Base-by-base conservation (phyloP, 2,329 filamentous ascomycete species). In the Teratosphaeria gauchensis region DNA sequence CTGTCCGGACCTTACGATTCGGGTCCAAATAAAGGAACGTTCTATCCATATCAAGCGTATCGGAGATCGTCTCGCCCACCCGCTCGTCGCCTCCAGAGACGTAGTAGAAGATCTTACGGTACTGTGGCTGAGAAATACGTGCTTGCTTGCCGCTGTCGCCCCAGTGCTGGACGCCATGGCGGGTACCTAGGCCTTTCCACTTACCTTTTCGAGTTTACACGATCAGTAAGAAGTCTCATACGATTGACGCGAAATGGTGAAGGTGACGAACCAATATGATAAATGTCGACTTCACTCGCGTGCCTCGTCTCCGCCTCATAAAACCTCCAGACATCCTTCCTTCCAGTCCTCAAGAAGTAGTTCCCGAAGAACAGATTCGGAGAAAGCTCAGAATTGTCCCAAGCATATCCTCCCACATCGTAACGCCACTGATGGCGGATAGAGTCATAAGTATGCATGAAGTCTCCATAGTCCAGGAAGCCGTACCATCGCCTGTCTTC, bases 301-400 rank as follows among this genome's bases (percentile, higher is more conserved):
- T 86, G 84, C 1, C 83, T 75, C 0, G 80, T 80, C 56, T 84
- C 71, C 0, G 81, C 79, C 65, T 86, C 83, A 0, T 83, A 82
- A 53, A 85, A 78, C 0, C 80, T 76, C 64, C 80, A 86, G 0
- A 83, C 78, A 56, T 84, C 82, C 2, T 77, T 76, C 1, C 80
- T 74, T 0, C 82, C 82, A 0, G 82, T 85, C 9, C 80, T 79
- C 1, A 86, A 75, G 70, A 85, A 86, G 59, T 83, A 81, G 3
- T 77, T 78, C 84, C 84, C 86, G 64, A 86, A 79, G 72, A 81
- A 86, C 1, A 85, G 69, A 63, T 86, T 83, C 0, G 84, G 81
- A 0, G 83, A 85, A 0, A 86, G 74, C 66, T 86, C 83, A 0
- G 80, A 83, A 65, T 86, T 86, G 54, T 85, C 83, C 84, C 84